Conservation (phyloP, 2,329 filamentous ascomycete genomes). For the Aspergillus pseudoterreus region DNA sequence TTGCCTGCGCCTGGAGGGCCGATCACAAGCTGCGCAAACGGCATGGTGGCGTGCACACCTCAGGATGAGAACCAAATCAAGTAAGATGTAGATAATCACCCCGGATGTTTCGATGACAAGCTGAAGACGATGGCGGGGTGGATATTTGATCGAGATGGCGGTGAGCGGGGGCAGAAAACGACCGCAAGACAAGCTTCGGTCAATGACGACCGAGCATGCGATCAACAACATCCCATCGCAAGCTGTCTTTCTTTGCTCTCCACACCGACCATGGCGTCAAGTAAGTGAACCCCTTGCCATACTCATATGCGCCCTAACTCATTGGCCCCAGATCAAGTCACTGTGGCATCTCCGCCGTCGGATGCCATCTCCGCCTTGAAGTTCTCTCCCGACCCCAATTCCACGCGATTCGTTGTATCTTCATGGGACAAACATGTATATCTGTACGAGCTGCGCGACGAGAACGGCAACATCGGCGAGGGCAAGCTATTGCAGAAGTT, state of each 20-base stretch:
- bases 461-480: conserved; percentile 52
- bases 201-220: conserved; percentile 15
- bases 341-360: conserved; percentile 74
- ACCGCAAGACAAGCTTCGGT: conserved; percentile 20
- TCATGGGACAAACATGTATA: conserved; percentile 95
- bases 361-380: conserved; percentile 84
- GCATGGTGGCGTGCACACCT: conserved; percentile 40
- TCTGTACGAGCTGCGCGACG: conserved; percentile 69
- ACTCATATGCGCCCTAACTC: neutral
- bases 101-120: neutral
- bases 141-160: conserved; percentile 22
- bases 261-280: conserved; percentile 38
- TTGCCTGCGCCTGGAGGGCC: conserved; percentile 96
- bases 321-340: conserved; percentile 61
- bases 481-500: conserved; percentile 68
- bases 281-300: conserved; percentile 25
- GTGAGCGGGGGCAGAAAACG: conserved; percentile 32
- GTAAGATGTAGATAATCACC: too few species aligned
- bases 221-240: conserved; percentile 16
- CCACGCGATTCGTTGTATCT: conserved; percentile 78
- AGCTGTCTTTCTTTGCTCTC: conserved; percentile 9
- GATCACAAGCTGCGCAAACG: conserved; percentile 74
- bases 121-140: conserved; percentile 19
- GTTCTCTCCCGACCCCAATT: conserved; percentile 73
- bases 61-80: neutral